Percentiles rank a stretch among this genome's conserved stretches.
phyloP scores from a whole-genome alignment of 371 early-diverging fungal species.

The Mucor saturninus region DNA sequence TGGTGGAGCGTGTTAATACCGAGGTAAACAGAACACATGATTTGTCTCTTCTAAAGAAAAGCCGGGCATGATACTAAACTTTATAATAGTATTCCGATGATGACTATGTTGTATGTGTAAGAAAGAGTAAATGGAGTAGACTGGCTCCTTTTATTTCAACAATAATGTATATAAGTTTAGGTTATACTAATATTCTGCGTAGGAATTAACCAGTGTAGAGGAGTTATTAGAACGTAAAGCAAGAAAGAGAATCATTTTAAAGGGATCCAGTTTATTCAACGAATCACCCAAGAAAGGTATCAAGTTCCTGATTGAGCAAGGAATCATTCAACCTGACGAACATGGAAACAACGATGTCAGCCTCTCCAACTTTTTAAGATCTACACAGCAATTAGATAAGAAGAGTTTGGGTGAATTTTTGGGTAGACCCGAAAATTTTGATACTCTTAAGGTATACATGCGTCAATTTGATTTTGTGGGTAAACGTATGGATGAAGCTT shows the following conservation, averaged over 20 bases:
- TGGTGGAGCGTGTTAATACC: slow-evolving; percentile 71
- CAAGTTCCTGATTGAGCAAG: slow-evolving; percentile 62
- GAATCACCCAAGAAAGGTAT: slow-evolving; percentile 86
- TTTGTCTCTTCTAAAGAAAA: not conserved
- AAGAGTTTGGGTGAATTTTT: slow-evolving; percentile 87
- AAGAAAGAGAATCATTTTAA: slow-evolving; percentile 74
- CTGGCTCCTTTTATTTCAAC: not conserved
- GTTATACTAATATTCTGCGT: not conserved
- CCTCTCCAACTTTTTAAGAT: slow-evolving; percentile 74
- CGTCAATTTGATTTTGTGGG: slow-evolving; percentile 84
- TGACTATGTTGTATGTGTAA: slow-evolving; percentile 33
- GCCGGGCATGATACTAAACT: not conserved
- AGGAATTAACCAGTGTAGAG: slow-evolving; percentile 38
- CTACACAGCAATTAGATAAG: slow-evolving; percentile 80
- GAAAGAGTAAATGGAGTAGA: not conserved
- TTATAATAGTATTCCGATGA: slow-evolving; percentile 10
- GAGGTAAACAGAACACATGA: slow-evolving; percentile 20
- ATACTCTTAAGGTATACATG: slow-evolving; percentile 79
- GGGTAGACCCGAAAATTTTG: slow-evolving; percentile 81
- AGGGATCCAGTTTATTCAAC: slow-evolving; percentile 86
- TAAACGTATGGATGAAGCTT: slow-evolving; percentile 85
- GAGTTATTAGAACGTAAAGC: slow-evolving; percentile 45
- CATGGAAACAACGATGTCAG: slow-evolving; percentile 59
- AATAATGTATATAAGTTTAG: not conserved
- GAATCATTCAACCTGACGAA: slow-evolving; percentile 51